These are phyloP conservation scores for Astragalus glycyphyllos DNA, from an alignment of 306 rosid genomes.

Conservation along the genomic window DNA sequence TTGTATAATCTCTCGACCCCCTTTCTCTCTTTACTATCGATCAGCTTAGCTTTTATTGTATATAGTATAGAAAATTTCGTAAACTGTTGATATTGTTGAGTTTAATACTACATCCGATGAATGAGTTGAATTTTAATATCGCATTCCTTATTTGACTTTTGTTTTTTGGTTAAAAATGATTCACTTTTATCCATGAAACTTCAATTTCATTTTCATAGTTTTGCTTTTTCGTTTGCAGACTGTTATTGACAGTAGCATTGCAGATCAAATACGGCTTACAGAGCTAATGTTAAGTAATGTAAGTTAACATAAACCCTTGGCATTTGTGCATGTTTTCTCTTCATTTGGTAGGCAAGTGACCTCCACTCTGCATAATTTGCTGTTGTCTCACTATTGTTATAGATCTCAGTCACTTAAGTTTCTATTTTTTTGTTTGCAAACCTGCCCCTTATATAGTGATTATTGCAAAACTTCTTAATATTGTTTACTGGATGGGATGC, in stretches of 20 bases:
- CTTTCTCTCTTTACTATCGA: not conserved
- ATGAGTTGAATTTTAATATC: conserved; percentile 31
- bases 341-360: conserved; percentile 28
- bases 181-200: conserved; percentile 12
- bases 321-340: conserved; percentile 41
- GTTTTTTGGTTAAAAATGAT: not conserved
- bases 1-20: not conserved
- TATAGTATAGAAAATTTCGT: not conserved
- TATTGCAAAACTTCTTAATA: not conserved
- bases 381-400: conserved; percentile 22
- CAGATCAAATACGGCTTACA: conserved; percentile 87
- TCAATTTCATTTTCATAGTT: conserved; percentile 21
- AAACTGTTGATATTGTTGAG: conserved; percentile 3
- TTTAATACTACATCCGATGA: not conserved
- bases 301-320: conserved; percentile 52
- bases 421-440: conserved; percentile 6
- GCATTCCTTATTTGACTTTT: not conserved
- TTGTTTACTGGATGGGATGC: not conserved
- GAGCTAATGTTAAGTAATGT: conserved; percentile 86
- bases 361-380: conserved; percentile 27
- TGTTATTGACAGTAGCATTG: conserved; percentile 82
- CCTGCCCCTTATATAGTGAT: conserved; percentile 8
- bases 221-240: conserved; percentile 59
- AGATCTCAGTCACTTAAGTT: conserved; percentile 15
- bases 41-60: no score